Base-by-base conservation (phyloP, 1,284 basidiomycete genomes). In the Malassezia nana region DNA sequence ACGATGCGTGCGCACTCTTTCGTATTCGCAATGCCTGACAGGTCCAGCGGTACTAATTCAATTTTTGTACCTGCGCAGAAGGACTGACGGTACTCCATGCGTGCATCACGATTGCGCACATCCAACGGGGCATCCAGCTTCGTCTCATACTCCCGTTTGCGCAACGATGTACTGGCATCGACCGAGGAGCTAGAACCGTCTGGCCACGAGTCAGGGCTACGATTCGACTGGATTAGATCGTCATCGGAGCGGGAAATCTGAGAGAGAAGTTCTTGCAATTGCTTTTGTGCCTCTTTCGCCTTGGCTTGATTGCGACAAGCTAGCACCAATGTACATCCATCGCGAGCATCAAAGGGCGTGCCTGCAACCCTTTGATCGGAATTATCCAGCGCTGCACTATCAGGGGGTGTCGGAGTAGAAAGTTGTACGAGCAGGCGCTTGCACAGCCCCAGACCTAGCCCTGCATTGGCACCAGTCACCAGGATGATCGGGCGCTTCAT, bases 231-330 rank as follows among this genome's bases (percentile, higher is more conserved):
- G 6, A 42, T 26, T 16, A 18, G 12, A 6, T 38, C 46, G 10
- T 47, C 49, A 1, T 43, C 45, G 15, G 24, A n/a, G 10, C 24
- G n/a, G 12, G 16, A 20, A 7, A 71, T 56, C 49, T 59, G 62
- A 25, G 58, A 51, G 35, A 72, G 52, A 20, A 69, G 52, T 32
- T 55, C 50, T 40, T 66, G 43, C 22, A 75, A 65, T 32, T 67
- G 58, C 24, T 49, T 46, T 28, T 64, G 45, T 1, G 72, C 73
- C 39, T 65, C 60, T 52, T 69, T 65, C 12, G 74, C 73, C 43
- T 73, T 72, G 55, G 72, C 65, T 24, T 67, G 62, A 39, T 75
- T 75, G 3, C 73, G 64, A 46, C 70, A 72, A 12, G 72, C 73
- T 6, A 75, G 63, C 35, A 75, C 42, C 35, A 75, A 46, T 18